These are phyloP conservation scores for Eucalyptus erythrocorys DNA, from an alignment of 345 rosid genomes.

Conservation along the genomic window DNA sequence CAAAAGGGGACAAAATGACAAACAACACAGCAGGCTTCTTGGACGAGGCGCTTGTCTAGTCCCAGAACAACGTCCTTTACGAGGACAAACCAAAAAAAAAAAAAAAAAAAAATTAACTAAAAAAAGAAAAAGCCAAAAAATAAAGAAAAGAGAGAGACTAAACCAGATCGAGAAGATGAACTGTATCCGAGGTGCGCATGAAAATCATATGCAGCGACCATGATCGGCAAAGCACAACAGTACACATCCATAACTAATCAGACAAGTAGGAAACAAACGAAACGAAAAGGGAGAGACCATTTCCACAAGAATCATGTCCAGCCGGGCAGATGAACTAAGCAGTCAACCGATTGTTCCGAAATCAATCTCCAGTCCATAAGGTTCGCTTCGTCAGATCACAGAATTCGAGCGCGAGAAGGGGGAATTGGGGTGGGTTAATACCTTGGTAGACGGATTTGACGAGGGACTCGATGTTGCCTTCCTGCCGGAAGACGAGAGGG, in stretches of 20 bases:
- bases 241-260: not conserved
- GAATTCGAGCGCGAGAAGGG: not conserved
- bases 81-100: not conserved
- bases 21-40: not conserved
- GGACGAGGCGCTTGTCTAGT: not conserved
- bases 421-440: not conserved
- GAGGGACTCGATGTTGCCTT: slow-evolving; percentile 92
- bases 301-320: not conserved
- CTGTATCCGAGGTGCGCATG: not conserved
- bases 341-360: not conserved
- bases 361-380: not conserved
- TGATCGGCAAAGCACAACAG: not conserved
- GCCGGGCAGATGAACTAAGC: not conserved
- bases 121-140: not conserved
- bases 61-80: not conserved
- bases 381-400: not conserved
- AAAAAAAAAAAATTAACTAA: not conserved
- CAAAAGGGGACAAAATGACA: not conserved
- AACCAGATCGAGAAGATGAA: not conserved
- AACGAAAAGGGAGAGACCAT: not conserved
- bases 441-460: slow-evolving; percentile 89
- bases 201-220: not conserved
- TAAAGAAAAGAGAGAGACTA: not conserved
- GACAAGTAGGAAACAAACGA: not conserved
- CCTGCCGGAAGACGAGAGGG: slow-evolving; percentile 81